phyloP scores from a whole-genome alignment of 352 stramenopile species.

The Peronospora tabacina region DNA sequence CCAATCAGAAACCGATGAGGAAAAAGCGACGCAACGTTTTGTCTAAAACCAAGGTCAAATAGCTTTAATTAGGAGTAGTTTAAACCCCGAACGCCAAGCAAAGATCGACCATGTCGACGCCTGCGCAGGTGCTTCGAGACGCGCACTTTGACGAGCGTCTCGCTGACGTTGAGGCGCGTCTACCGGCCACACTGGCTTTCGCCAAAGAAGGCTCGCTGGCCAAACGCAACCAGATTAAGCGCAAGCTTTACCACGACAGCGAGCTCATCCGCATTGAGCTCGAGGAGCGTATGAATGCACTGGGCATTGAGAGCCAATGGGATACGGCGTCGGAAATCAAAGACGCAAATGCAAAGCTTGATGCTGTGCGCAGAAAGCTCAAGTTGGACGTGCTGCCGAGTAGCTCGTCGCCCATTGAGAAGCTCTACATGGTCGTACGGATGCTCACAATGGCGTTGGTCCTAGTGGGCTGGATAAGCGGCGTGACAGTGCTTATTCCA shows the following conservation, averaged over 20 bases:
- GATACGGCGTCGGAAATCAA: slow-evolving; percentile 37
- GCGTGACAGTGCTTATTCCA: slow-evolving; percentile 54
- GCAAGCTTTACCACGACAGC: slow-evolving; percentile 61
- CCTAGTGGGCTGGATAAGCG: slow-evolving; percentile 71
- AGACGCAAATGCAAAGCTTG: slow-evolving; percentile 45
- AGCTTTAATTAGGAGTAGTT: too few relatives aligned
- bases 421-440: slow-evolving; percentile 55
- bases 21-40: too few relatives aligned
- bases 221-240: slow-evolving; percentile 64
- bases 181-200: slow-evolving; percentile 38
- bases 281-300: slow-evolving; percentile 63
- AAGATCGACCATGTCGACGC: slow-evolving; percentile 14
- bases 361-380: slow-evolving; percentile 56
- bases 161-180: slow-evolving; percentile 41
- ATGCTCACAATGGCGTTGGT: slow-evolving; percentile 58
- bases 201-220: slow-evolving; percentile 39
- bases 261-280: slow-evolving; percentile 74
- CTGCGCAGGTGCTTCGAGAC: slow-evolving; percentile 47
- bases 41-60: too few relatives aligned
- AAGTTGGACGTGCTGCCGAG: slow-evolving; percentile 48
- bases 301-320: slow-evolving; percentile 59
- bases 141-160: slow-evolving; percentile 50
- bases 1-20: too few relatives aligned
- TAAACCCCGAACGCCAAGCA: too few relatives aligned
- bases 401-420: slow-evolving; percentile 40